phyloP scores from a whole-genome alignment of 768 basidiomycete species.

The Daedaleopsis sinensis region DNA sequence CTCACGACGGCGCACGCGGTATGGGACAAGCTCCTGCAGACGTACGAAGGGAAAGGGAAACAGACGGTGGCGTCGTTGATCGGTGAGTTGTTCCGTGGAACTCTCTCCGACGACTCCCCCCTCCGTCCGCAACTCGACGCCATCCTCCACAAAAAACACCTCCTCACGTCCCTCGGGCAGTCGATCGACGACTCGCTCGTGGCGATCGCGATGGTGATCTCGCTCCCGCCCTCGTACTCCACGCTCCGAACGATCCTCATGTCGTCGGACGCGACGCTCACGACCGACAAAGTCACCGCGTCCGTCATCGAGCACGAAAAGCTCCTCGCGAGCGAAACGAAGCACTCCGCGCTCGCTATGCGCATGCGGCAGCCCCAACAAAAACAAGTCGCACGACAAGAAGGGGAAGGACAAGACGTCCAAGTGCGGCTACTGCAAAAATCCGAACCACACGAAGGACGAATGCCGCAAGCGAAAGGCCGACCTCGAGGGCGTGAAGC shows the following conservation, averaged over 20 bases:
- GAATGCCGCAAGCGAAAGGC: slow-evolving; percentile 22
- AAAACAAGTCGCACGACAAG: background rate
- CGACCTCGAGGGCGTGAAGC: slow-evolving; percentile 5
- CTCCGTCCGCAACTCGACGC: slow-evolving; percentile 28
- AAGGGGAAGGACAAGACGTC: slow-evolving; percentile 13
- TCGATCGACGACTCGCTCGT: slow-evolving; percentile 24
- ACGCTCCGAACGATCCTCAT: slow-evolving; percentile 28
- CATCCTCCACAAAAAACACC: slow-evolving; percentile 19
- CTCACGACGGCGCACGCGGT: slow-evolving; percentile 13
- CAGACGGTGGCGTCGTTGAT: slow-evolving; percentile 29
- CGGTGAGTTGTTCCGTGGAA: slow-evolving; percentile 26
- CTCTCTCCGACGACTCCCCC: slow-evolving; percentile 19
- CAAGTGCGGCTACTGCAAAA: slow-evolving; percentile 16
- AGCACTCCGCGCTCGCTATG: slow-evolving; percentile 1
- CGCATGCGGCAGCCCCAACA: background rate
- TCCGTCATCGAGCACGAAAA: slow-evolving; percentile 21
- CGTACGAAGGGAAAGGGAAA: slow-evolving; percentile 28
- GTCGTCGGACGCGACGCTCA: slow-evolving; percentile 1
- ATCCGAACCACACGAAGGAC: slow-evolving; percentile 11
- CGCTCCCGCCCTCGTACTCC: slow-evolving; percentile 25
- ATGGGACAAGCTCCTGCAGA: slow-evolving; percentile 24
- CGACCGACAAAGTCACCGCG: slow-evolving; percentile 11
- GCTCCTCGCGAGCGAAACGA: background rate
- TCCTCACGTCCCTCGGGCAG: slow-evolving; percentile 20
- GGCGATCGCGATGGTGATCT: slow-evolving; percentile 25